phyloP scores from a whole-genome alignment of 2,329 filamentous ascomycete genomes.

The Ustilaginoidea virens region DNA sequence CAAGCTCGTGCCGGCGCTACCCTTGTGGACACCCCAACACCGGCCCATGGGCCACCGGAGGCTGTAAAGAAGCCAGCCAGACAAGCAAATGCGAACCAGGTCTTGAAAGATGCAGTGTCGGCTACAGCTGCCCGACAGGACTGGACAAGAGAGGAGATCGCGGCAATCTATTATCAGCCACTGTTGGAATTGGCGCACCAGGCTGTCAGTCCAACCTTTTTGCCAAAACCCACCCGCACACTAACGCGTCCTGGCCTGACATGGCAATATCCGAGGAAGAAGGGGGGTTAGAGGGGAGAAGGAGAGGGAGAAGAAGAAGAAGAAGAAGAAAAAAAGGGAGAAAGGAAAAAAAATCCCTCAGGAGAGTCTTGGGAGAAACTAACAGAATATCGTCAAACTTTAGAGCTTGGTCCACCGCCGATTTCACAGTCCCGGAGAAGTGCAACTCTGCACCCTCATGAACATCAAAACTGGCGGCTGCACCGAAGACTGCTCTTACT shows the following conservation, averaged over 20 bases:
- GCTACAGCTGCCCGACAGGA: conserved; percentile 48
- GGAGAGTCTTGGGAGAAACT: too few relatives aligned
- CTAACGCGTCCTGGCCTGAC: too few relatives aligned
- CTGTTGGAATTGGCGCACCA: conserved; percentile 65
- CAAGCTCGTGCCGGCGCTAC: conserved; percentile 6
- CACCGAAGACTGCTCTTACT: conserved; percentile 87
- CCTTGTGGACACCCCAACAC: conserved; percentile 6
- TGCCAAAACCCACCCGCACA: too few relatives aligned
- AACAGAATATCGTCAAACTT: background rate
- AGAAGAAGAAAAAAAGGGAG: too few relatives aligned
- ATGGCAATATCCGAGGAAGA: too few relatives aligned
- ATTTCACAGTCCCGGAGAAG: conserved; percentile 69
- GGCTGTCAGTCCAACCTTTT: conserved; percentile 35
- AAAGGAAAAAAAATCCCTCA: too few relatives aligned
- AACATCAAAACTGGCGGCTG: conserved; percentile 94
- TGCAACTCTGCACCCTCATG: conserved; percentile 90
- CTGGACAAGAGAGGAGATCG: conserved; percentile 73
- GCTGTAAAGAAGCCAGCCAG: conserved; percentile 2
- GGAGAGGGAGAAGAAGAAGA: background rate
- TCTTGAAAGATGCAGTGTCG: conserved; percentile 37
- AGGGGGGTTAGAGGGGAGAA: background rate
- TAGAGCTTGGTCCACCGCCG: conserved; percentile 66
- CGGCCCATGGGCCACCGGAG: conserved; percentile 3
- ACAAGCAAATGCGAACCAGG: conserved; percentile 11
- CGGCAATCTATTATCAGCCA: conserved; percentile 67